phyloP scores from a whole-genome alignment of 2,329 filamentous ascomycete species.

The Nothomitra cinnamomea region DNA sequence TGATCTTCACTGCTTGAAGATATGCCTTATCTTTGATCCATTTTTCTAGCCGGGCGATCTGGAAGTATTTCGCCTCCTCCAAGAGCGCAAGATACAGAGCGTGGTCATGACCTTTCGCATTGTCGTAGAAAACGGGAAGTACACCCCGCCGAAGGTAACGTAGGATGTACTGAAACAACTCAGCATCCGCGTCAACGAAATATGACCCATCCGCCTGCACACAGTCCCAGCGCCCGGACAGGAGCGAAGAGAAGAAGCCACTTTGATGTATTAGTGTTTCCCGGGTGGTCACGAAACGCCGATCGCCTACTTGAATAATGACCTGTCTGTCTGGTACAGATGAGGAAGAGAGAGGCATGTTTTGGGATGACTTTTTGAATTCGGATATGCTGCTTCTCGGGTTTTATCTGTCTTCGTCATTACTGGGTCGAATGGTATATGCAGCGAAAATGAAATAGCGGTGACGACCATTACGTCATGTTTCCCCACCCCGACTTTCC shows the following conservation, averaged over 20 bases:
- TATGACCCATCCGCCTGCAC: constrained; percentile 17
- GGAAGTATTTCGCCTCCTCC: constrained; percentile 20
- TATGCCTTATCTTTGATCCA: constrained; percentile 19
- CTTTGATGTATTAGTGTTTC: constrained; percentile 13
- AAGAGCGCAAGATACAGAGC: constrained; percentile 19
- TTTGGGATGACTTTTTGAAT: not conserved
- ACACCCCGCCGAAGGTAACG: constrained; percentile 19
- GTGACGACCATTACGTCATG: no score
- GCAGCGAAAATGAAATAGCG: no score
- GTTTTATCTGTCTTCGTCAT: no score
- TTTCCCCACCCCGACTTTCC: no score
- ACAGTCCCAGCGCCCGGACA: constrained; percentile 14
- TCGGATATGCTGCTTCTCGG: not conserved
- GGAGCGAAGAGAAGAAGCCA: constrained; percentile 12
- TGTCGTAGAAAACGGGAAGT: constrained; percentile 21
- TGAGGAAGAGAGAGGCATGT: not conserved
- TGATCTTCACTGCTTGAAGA: constrained; percentile 12
- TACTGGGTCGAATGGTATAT: no score
- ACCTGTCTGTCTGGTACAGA: not conserved
- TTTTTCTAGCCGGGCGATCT: constrained; percentile 15
- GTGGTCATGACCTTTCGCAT: constrained; percentile 18
- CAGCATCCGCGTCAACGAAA: constrained; percentile 24
- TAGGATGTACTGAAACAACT: constrained; percentile 22
- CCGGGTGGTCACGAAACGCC: constrained; percentile 10
- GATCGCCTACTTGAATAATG: constrained; percentile 1